These are phyloP conservation scores for Phytophthora macrochlamydospora DNA, from an alignment of 352 stramenopile genomes.

Conservation along the genomic window DNA sequence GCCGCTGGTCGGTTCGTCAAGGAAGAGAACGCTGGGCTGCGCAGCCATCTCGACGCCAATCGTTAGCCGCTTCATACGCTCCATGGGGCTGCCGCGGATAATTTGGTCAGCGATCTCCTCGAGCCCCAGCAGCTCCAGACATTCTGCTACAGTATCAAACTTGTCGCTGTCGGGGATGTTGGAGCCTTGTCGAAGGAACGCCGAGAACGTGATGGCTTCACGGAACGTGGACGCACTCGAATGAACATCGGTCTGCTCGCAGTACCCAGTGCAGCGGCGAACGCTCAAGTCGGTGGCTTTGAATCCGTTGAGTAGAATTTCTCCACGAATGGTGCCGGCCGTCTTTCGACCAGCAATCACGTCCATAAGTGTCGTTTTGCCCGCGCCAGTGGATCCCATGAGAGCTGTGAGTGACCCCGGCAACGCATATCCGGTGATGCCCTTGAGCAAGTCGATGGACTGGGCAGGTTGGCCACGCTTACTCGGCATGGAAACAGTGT, in stretches of 20 bases:
- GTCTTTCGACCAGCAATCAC: conserved; percentile 93
- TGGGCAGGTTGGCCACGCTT: conserved; percentile 33
- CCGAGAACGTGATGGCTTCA: conserved; percentile 93
- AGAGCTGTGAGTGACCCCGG: conserved; percentile 71
- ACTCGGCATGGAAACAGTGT: conserved; percentile 52
- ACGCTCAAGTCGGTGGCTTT: conserved; percentile 58
- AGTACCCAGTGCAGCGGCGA: conserved; percentile 68
- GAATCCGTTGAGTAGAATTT: conserved; percentile 69
- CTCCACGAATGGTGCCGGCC: conserved; percentile 69
- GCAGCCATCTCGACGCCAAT: conserved; percentile 93
- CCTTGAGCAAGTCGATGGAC: conserved; percentile 55
- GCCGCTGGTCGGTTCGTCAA: conserved; percentile 92
- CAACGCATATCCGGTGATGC: conserved; percentile 56
- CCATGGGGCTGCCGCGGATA: conserved; percentile 58
- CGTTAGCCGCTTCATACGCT: conserved; percentile 71
- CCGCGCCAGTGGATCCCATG: conserved; percentile 77
- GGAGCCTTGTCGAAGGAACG: conserved; percentile 75
- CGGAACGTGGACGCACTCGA: conserved; percentile 89
- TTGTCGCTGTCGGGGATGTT: conserved; percentile 47
- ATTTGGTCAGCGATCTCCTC: conserved; percentile 67
- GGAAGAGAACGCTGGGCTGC: conserved; percentile 87
- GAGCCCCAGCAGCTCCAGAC: conserved; percentile 58
- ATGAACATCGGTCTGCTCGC: conserved; percentile 92
- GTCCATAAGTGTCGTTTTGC: conserved; percentile 96
- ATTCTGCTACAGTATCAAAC: conserved; percentile 62